Evolutionary conservation across 2,329 filamentous ascomycete genomes (phyloP).

Genomic region (Claviceps sp.): DNA sequence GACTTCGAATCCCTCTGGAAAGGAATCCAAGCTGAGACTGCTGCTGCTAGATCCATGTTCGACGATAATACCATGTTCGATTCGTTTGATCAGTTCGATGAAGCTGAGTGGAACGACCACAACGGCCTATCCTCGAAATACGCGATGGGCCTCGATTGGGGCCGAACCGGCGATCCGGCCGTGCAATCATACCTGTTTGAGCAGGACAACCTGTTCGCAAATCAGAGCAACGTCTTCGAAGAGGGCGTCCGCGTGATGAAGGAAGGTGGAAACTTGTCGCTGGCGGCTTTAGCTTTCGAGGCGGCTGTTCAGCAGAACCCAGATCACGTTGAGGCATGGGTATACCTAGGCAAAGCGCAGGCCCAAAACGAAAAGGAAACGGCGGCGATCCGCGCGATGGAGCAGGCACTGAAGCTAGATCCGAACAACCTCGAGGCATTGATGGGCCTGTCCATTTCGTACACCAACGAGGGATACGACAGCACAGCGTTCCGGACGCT

Average conservation of each 20-base stretch:
- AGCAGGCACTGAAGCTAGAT: constrained; percentile 80
- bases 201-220: constrained; percentile 78
- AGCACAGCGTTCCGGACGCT: constrained; percentile 91
- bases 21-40: constrained; percentile 66
- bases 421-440: constrained; percentile 76
- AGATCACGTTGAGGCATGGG: constrained; percentile 84
- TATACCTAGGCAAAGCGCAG: constrained; percentile 79
- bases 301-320: constrained; percentile 85
- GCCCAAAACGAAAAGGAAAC: constrained; percentile 98
- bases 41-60: constrained; percentile 56
- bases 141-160: constrained; percentile 44
- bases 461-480: constrained; percentile 98
- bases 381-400: constrained; percentile 84
- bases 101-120: constrained; percentile 58
- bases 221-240: constrained; percentile 73
- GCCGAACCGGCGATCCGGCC: constrained; percentile 57
- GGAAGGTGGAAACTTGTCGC: constrained; percentile 83
- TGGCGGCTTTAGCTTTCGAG: constrained; percentile 90
- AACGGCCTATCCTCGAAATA: constrained; percentile 42
- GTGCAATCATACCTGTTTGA: constrained; percentile 91
- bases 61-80: constrained; percentile 44
- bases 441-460: constrained; percentile 91
- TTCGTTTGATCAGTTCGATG: constrained; percentile 47
- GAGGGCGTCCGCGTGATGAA: constrained; percentile 89
- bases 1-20: constrained; percentile 86